phyloP scores from a whole-genome alignment of 1,284 basidiomycete species.

The Spongiforma sp. region DNA sequence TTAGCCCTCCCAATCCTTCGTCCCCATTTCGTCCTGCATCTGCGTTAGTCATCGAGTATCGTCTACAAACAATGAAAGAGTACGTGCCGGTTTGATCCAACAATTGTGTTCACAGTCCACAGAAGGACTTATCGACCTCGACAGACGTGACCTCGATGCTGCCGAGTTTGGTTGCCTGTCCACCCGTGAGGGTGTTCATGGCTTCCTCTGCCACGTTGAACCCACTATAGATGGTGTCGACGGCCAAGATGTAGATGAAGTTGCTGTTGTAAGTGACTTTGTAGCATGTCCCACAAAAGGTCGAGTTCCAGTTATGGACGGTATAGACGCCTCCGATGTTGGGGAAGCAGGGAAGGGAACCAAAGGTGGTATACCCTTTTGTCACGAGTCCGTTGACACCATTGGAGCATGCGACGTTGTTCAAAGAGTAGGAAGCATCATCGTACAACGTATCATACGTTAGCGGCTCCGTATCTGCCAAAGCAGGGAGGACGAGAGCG shows the following conservation, averaged over 20 bases:
- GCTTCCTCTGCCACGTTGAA: constrained; percentile 43
- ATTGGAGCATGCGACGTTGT: constrained; percentile 54
- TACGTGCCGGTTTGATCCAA: background rate
- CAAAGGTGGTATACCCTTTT: constrained; percentile 51
- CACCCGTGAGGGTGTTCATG: constrained; percentile 41
- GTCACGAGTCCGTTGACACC: constrained; percentile 46
- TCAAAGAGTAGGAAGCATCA: constrained; percentile 37
- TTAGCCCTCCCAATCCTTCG: too few relatives aligned
- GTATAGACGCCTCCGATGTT: constrained; percentile 52
- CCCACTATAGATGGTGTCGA: constrained; percentile 38
- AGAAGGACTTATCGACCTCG: constrained; percentile 31
- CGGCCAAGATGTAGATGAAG: constrained; percentile 33
- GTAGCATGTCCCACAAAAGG: constrained; percentile 43
- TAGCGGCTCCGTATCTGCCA: constrained; percentile 21
- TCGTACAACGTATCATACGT: constrained; percentile 47
- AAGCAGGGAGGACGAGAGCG: constrained; percentile 19
- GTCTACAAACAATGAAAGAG: background rate
- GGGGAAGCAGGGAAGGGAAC: constrained; percentile 54
- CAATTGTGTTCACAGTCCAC: constrained; percentile 23
- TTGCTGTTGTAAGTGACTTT: constrained; percentile 30
- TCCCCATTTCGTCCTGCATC: constrained; percentile 3
- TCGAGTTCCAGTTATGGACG: constrained; percentile 39
- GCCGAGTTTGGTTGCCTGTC: constrained; percentile 33
- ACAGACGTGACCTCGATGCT: constrained; percentile 24
- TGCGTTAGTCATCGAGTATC: constrained; percentile 5